Evolutionary conservation across 768 basidiomycete species (phyloP), one percentile per base, ranked within the genome.

Genomic region (Russula sp.): DNA sequence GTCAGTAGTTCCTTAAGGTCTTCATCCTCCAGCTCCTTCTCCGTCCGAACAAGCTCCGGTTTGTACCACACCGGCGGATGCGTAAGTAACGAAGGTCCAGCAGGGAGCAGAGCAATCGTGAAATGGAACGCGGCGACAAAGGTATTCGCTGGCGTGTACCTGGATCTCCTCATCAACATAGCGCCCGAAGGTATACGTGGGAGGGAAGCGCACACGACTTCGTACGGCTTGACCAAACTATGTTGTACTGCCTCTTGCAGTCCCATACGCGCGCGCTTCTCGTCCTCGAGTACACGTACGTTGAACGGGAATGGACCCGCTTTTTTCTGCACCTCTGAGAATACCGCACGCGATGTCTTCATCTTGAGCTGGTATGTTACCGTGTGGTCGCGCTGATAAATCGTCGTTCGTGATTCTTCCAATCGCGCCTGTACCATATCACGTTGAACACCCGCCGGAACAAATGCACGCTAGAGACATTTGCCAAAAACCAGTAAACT

Each of bases 231-330:
- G 65, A 98, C 85, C 49, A 98, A 81, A 69, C 84, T 85, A 73
- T 99, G 97, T 72, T 95, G 88, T 41, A 95, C 93, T 51, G 96
- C 95, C 77, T 98, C 97, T 72, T 90, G 88, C 38, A 98, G 81
- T 67, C 96, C 97, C 81, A 98, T 87, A 41, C 96, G 86, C 32
- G 93, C 88, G 56, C 92, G 84, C 76, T 95, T 95, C 81, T 98
- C 96, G 70, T 98, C 96, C 66, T 96, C 96, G 60, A 98, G 81
- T 49, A 81, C 81, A 64, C 97, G 91, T 65, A 99, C 83, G 69
- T 95, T 98, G 81, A 99, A 98, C 38, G 97, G 96, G 85, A 99
- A 98, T 5, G 93, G 82, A 29, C 96, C 96, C 45, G 97, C 92
- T 75, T 98, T 98, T 81, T 93, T 95, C 76, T 95, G 91, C 69